Conservation (phyloP, 2,329 filamentous ascomycete species). For the Diaporthe velutina region DNA sequence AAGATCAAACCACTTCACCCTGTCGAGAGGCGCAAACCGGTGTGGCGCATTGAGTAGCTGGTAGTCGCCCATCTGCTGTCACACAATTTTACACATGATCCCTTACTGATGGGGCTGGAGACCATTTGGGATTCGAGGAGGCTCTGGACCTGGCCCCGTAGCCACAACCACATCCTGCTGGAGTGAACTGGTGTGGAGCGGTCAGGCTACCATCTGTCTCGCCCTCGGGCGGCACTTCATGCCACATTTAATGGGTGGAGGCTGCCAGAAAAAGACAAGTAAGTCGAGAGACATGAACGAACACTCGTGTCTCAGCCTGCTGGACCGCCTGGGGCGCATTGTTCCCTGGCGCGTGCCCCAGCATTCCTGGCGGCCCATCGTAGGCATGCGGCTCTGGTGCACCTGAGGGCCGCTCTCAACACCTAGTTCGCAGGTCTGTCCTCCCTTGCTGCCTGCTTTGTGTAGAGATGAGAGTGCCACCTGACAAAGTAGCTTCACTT, state of each 20-base stretch:
- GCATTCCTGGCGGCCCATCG: conserved; percentile 19
- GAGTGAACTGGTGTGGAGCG: neutral
- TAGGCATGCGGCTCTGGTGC: neutral
- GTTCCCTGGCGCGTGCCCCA: neutral
- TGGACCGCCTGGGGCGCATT: neutral
- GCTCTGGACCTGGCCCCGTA: conserved; percentile 22
- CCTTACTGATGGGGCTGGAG: neutral
- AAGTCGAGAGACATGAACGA: conserved; percentile 17
- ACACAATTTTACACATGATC: conserved; percentile 4
- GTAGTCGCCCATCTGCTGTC: neutral
- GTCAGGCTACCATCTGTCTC: conserved; percentile 25
- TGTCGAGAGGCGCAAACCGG: neutral
- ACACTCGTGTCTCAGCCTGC: conserved; percentile 15
- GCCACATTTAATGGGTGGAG: neutral
- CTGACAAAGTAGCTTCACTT: neutral
- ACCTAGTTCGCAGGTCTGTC: no score
- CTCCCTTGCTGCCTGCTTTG: conserved; percentile 1
- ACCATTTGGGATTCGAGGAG: neutral
- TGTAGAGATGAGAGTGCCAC: neutral
- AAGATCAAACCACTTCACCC: neutral
- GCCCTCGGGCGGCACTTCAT: neutral
- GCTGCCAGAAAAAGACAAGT: neutral
- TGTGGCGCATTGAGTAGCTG: neutral
- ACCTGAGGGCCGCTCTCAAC: neutral
- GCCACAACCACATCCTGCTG: conserved; percentile 1